Evolutionary conservation across 1,139 yeast species (phyloP), one percentile per base, ranked within the genome.

Genomic region (Yamadazyma epiphylla): DNA sequence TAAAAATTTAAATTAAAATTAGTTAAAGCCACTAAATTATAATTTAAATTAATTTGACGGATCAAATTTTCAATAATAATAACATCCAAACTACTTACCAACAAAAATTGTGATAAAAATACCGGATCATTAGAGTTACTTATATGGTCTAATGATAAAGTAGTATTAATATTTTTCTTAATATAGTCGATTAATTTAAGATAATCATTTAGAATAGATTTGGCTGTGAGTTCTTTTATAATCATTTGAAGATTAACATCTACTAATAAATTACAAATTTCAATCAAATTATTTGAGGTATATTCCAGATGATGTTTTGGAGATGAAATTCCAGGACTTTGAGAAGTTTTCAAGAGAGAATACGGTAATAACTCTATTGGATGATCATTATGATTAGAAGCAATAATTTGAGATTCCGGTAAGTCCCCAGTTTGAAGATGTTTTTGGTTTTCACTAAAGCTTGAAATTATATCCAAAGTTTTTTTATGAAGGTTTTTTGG

Each of bases 401-500:
- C 45, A 5, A 42, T 42, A 5, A 43, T 28, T 2, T 41, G 28
- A n/a, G 30, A 19, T 14, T 30, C 38, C 8, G 37, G 37, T 14
- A 28, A 10, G 10, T 17, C 20, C 10, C 7, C 10, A 10, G 20
- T 7, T 10, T 7, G 10, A 17, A 17, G 20, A 7, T 10, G 7
- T 7, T 17, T 17, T 7, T 7, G 25, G 22, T 40, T 39, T 17
- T 46, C 55, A 21, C 46, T 45, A 26, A 58, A 31, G 28, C 45
- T 52, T 33, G 50, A 57, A 30, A 67, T 65, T 16, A 60, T 48
- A 20, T 58, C 59, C 17, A 64, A 39, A 7, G 72, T 65, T 38
- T 64, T 66, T 29, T 51, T 48, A 26, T 62, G 65, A 30, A 62
- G 43, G 26, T 52, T 58, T 35, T 64, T 65, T n/a, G 73, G 71